A percentile compares a stretch with the other conserved stretches of the same genome.
Evolutionary conservation across 257 asterid genomes (phyloP).

Genomic region (Euphrasia confusa): DNA sequence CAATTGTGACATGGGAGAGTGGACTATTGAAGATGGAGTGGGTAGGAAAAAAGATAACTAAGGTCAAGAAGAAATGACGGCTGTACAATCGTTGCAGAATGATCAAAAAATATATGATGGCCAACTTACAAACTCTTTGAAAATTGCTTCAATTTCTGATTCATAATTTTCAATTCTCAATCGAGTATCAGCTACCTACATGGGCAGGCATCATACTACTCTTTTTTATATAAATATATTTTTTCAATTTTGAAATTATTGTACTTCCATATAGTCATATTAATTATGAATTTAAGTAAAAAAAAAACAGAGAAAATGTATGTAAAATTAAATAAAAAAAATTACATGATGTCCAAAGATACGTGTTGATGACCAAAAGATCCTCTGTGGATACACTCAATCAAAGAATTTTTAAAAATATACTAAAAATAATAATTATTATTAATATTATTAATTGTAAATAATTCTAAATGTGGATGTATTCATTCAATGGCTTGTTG

Average conservation of each 20-base stretch:
- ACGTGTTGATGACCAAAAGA: conserved; percentile 50
- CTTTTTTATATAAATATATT: background rate
- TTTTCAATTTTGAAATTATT: conserved; percentile 27
- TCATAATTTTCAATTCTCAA: conserved; percentile 25
- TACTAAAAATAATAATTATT: background rate
- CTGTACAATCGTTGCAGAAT: conserved; percentile 38
- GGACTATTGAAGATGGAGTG: conserved; percentile 22
- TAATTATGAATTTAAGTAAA: conserved; percentile 1
- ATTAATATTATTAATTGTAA: background rate
- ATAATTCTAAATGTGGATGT: conserved; percentile 23
- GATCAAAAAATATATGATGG: conserved; percentile 33
- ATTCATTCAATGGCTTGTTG: conserved; percentile 32
- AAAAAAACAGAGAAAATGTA: background rate
- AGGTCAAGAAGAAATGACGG: conserved; percentile 38
- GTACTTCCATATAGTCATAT: conserved; percentile 20
- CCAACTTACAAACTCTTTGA: conserved; percentile 8
- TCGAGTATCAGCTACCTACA: conserved; percentile 23
- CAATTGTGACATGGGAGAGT: conserved; percentile 3
- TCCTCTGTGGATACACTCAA: conserved; percentile 34
- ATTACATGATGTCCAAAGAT: conserved; percentile 41
- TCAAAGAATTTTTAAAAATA: conserved; percentile 21
- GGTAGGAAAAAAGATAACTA: conserved; percentile 2
- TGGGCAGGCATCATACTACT: conserved; percentile 20
- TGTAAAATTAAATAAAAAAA: too few relatives aligned
- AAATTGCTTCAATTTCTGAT: conserved; percentile 29